These are phyloP conservation scores for Debaryomyces fabryi DNA, from an alignment of 1,139 yeast genomes.

Conservation along the genomic window DNA sequence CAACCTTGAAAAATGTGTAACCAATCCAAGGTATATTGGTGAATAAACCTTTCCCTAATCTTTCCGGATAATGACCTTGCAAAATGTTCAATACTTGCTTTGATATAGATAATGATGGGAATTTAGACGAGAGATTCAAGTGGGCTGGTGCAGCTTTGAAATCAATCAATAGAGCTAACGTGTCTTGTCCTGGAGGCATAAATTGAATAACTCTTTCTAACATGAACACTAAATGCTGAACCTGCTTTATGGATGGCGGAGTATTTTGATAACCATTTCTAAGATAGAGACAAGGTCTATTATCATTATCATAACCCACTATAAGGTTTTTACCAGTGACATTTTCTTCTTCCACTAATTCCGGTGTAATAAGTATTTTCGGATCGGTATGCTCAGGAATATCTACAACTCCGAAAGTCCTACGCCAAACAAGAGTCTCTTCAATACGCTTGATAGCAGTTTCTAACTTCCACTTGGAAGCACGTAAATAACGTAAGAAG, in stretches of 20 bases:
- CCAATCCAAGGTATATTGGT: constrained; percentile 94
- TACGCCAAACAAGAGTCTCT: constrained; percentile 84
- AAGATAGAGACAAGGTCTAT: constrained; percentile 86
- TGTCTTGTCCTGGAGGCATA: constrained; percentile 97
- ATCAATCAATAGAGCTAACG: constrained; percentile 85
- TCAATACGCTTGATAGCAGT: constrained; percentile 75
- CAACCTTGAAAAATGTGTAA: constrained; percentile 84
- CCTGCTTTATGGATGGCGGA: constrained; percentile 80
- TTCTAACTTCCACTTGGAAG: constrained; percentile 81
- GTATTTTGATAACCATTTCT: constrained; percentile 95
- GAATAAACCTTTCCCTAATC: constrained; percentile 86
- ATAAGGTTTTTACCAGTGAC: constrained; percentile 88
- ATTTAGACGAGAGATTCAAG: constrained; percentile 42
- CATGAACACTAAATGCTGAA: constrained; percentile 90
- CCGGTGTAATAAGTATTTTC: constrained; percentile 58
- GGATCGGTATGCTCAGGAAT: constrained; percentile 44
- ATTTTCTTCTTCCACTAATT: constrained; percentile 68
- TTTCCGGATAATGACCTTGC: constrained; percentile 95
- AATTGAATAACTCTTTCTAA: constrained; percentile 86
- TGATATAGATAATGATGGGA: constrained; percentile 51
- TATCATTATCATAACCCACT: constrained; percentile 84
- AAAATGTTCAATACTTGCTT: constrained; percentile 83
- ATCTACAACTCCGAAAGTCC: constrained; percentile 82
- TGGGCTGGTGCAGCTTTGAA: constrained; percentile 64
- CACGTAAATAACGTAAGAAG: constrained; percentile 80